These are phyloP conservation scores for Ballota nigra DNA, from an alignment of 257 asterid species.

Conservation along the genomic window DNA sequence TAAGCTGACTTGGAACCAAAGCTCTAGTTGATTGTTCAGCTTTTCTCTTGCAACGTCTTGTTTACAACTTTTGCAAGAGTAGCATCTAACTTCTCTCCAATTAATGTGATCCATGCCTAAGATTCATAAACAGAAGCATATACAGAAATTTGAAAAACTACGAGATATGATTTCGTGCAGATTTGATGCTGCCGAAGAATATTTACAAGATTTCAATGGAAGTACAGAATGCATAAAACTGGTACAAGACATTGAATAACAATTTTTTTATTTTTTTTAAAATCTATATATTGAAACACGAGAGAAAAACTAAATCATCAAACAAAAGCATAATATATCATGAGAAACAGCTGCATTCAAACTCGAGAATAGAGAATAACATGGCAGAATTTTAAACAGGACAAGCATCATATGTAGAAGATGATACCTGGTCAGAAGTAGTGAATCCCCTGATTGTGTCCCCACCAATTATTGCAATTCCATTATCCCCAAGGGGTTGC, in stretches of 20 bases:
- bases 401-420: not conserved
- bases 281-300: not conserved
- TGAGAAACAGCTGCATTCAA: constrained; percentile 2
- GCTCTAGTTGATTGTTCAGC: constrained; percentile 15
- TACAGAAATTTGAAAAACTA: not conserved
- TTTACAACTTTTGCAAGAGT: constrained; percentile 54
- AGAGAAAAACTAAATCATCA: not conserved
- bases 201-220: not conserved
- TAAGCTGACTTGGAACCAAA: not conserved
- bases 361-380: not conserved
- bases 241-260: not conserved
- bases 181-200: constrained; percentile 8
- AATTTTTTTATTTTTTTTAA: no score
- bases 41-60: constrained; percentile 24
- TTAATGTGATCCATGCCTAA: constrained; percentile 88
- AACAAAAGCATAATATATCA: constrained; percentile 2
- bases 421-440: constrained; percentile 77
- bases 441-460: constrained; percentile 88
- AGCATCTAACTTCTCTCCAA: constrained; percentile 85
- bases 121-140: constrained; percentile 15
- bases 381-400: not conserved
- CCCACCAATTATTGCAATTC: constrained; percentile 86
- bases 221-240: not conserved
- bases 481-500: constrained; percentile 89
- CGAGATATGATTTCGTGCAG: not conserved